Conservation (phyloP, 495 filamentous ascomycete genomes). For the Aspergillus hancockii region DNA sequence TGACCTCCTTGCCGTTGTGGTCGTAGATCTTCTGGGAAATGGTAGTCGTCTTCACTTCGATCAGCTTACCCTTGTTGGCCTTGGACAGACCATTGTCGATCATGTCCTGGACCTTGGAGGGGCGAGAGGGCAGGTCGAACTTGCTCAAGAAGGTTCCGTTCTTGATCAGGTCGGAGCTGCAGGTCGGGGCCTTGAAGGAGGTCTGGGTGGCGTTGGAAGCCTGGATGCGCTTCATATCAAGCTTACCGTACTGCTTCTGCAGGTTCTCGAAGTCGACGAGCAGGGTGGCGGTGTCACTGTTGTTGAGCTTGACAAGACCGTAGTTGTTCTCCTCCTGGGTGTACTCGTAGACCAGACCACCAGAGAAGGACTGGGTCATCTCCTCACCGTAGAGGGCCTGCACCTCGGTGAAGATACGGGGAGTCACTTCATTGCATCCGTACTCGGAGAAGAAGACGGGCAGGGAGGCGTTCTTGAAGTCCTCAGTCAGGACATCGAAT, state of each 20-base stretch:
- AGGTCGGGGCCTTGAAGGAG: constrained; percentile 54
- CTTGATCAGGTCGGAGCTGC: constrained; percentile 63
- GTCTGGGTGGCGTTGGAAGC: constrained; percentile 55
- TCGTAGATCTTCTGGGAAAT: constrained; percentile 57
- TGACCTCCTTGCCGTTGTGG: constrained; percentile 53
- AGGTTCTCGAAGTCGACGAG: constrained; percentile 76
- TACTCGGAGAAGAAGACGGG: constrained; percentile 97
- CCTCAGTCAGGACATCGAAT: constrained; percentile 69
- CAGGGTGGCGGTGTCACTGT: constrained; percentile 63
- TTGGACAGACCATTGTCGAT: constrained; percentile 54
- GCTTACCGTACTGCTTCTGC: constrained; percentile 67
- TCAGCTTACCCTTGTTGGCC: constrained; percentile 56
- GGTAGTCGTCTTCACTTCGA: constrained; percentile 53
- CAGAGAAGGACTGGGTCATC: constrained; percentile 79
- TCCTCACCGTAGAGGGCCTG: constrained; percentile 73
- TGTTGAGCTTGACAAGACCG: constrained; percentile 72
- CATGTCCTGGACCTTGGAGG: constrained; percentile 51
- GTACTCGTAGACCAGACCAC: constrained; percentile 89
- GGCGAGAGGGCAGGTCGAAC: constrained; percentile 69
- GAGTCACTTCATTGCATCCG: constrained; percentile 81
- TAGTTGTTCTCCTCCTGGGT: constrained; percentile 78
- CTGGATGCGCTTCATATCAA: constrained; percentile 67
- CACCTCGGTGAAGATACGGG: constrained; percentile 84
- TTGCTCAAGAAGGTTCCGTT: constrained; percentile 63
- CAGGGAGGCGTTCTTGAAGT: constrained; percentile 71